phyloP scores from a whole-genome alignment of 2,329 filamentous ascomycete species.

The Bisporella sp. region DNA sequence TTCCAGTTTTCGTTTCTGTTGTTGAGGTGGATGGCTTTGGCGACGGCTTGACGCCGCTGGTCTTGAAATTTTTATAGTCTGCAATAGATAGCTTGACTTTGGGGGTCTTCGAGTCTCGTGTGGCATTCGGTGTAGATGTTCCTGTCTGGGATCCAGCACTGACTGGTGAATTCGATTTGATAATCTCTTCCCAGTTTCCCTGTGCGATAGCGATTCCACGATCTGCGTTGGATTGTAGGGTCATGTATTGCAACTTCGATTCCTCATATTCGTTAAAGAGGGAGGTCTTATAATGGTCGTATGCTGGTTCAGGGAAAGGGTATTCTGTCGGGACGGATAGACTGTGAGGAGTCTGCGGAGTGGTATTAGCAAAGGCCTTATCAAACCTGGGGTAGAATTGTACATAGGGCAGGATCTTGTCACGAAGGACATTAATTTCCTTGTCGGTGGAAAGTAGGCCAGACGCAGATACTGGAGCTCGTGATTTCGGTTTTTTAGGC shows the following conservation, averaged over 20 bases:
- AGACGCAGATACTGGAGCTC: conserved; percentile 5
- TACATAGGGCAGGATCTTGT: conserved; percentile 20
- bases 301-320: conserved; percentile 16
- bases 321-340: conserved; percentile 19
- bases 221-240: conserved; percentile 19
- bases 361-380: conserved; percentile 7
- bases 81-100: conserved; percentile 24
- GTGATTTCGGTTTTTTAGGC: conserved; percentile 6
- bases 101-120: conserved; percentile 18
- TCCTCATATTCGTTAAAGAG: conserved; percentile 24
- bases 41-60: conserved; percentile 20
- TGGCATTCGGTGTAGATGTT: conserved; percentile 21
- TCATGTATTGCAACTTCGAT: conserved; percentile 25
- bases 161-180: conserved; percentile 14
- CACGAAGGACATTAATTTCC: conserved; percentile 17
- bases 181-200: conserved; percentile 23
- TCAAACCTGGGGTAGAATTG: conserved; percentile 3
- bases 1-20: not conserved
- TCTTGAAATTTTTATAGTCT: conserved; percentile 26
- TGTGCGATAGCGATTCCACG: conserved; percentile 19
- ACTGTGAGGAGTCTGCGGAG: conserved; percentile 21
- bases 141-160: conserved; percentile 20
- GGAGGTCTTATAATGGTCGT: conserved; percentile 22
- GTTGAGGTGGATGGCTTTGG: conserved; percentile 9
- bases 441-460: conserved; percentile 14